These are phyloP conservation scores for Serpula lacrymans DNA, from an alignment of 768 basidiomycete genomes.

Conservation along the genomic window DNA sequence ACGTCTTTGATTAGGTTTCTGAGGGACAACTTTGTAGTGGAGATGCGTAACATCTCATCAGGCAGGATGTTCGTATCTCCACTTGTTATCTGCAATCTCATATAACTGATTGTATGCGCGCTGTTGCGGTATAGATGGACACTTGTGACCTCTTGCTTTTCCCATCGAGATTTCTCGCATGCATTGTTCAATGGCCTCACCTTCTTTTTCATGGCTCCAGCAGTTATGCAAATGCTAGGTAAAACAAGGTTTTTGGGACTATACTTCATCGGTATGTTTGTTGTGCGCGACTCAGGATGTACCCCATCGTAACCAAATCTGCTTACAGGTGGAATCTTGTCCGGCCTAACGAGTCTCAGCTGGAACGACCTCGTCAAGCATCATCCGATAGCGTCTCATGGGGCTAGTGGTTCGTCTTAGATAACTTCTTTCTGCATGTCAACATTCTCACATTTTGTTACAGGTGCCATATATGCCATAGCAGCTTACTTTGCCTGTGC, in stretches of 20 bases:
- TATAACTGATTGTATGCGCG: slow-evolving; percentile 7
- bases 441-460: slow-evolving; percentile 1
- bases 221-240: slow-evolving; percentile 61
- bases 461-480: slow-evolving; percentile 70
- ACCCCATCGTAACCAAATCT: background rate
- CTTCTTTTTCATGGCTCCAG: slow-evolving; percentile 71
- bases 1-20: slow-evolving; percentile 43
- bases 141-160: slow-evolving; percentile 65
- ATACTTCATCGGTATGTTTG: slow-evolving; percentile 66
- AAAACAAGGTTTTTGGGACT: slow-evolving; percentile 63
- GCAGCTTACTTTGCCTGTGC: slow-evolving; percentile 72
- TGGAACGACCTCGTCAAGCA: slow-evolving; percentile 41
- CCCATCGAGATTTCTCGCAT: slow-evolving; percentile 58
- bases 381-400: slow-evolving; percentile 40
- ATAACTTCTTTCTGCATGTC: slow-evolving; percentile 4
- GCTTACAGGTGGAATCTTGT: slow-evolving; percentile 53
- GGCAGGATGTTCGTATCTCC: slow-evolving; percentile 71
- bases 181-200: slow-evolving; percentile 76
- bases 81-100: background rate
- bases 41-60: slow-evolving; percentile 53
- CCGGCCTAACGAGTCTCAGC: slow-evolving; percentile 44
- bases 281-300: background rate
- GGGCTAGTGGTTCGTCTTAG: slow-evolving; percentile 65
- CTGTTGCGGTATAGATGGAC: slow-evolving; percentile 57
- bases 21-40: slow-evolving; percentile 59